phyloP scores from a whole-genome alignment of 306 rosid species.

The Prunus mongolica region DNA sequence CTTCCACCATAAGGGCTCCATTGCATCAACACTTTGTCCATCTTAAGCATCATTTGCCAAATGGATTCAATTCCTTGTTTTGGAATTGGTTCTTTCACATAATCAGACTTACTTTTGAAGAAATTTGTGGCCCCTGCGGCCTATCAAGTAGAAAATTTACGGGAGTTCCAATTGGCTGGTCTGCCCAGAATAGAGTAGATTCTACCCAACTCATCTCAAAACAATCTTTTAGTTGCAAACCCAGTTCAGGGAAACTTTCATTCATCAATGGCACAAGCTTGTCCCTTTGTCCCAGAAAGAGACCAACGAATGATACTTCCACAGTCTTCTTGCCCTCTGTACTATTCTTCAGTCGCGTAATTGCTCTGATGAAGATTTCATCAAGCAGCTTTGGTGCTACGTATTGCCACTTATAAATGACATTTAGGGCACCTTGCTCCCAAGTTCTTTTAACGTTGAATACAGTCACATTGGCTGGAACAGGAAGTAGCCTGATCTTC shows the following conservation, averaged over 20 bases:
- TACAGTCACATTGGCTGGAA: conserved; percentile 24
- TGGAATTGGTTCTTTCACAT: conserved; percentile 19
- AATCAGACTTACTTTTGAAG: conserved; percentile 11
- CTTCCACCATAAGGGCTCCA: conserved; percentile 21
- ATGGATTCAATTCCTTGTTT: not conserved
- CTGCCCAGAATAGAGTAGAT: not conserved
- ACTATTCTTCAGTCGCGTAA: not conserved
- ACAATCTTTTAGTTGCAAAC: not conserved
- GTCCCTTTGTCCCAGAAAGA: not conserved
- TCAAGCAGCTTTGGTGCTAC: conserved; percentile 15
- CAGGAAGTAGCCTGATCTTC: conserved; percentile 16
- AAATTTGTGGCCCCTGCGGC: not conserved
- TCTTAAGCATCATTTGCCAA: not conserved
- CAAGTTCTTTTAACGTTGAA: conserved; percentile 2
- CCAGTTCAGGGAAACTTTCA: conserved; percentile 5
- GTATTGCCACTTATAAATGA: conserved; percentile 13
- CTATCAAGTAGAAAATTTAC: not conserved
- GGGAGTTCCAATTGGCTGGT: not conserved
- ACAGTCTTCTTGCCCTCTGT: not conserved
- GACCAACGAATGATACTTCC: conserved; percentile 1
- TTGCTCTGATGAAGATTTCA: conserved; percentile 16
- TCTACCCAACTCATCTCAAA: conserved; percentile 17
- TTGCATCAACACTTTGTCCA: not conserved
- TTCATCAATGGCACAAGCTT: not conserved
- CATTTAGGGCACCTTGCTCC: conserved; percentile 7